Base-by-base conservation (phyloP, 176 grass and related monocot genomes). In the Canna indica region DNA sequence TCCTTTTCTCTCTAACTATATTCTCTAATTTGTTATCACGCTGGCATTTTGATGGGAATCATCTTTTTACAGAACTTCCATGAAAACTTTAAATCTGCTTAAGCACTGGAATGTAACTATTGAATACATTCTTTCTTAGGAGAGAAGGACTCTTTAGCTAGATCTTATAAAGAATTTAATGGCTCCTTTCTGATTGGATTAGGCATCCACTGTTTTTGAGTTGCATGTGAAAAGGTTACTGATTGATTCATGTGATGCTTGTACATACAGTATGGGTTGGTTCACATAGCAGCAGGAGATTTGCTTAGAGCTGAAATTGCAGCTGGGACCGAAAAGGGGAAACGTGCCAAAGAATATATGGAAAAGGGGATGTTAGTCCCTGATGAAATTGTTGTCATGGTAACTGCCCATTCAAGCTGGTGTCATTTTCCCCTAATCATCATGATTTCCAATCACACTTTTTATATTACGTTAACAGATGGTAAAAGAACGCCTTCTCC, bases 221-320 rank as follows among this genome's bases (percentile, higher is more conserved):
- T 31, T 30, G 16, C 33, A 29, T 42, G 10, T 58, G 20, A 57
- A 69, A 16, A 31, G 61, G 69, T 16, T 50, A 33, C n/a, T 72
- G 26, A 38, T 36, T 57, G 47, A 58, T 36, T 66, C 20, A 66
- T 36, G 33, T 66, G 9, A 4, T 66, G 33, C 75, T 77, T 69
- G 32, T 64, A 71, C 72, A 59, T 86, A 60, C 78, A 99, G 94
- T 93, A 75, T 59, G 89, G 84, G 69, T 16, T 99, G 75, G 89
- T 93, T 56, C 94, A 99, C 74, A 93, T 99, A 78, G 83, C 94
- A 34, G 86, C 94, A 39, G 94, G 94, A 74, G 89, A 99, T 90
- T 83, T 99, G 66, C 85, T 99, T 24, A 87, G 94, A 70, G 94
- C 77, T 0, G 94, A 99, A 80, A 85, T 93, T 67, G 84, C 89